Evolutionary conservation across 2,329 filamentous ascomycete genomes (phyloP), one percentile per base, ranked within the genome.

Genomic region (Arthrobotrys iridis): DNA sequence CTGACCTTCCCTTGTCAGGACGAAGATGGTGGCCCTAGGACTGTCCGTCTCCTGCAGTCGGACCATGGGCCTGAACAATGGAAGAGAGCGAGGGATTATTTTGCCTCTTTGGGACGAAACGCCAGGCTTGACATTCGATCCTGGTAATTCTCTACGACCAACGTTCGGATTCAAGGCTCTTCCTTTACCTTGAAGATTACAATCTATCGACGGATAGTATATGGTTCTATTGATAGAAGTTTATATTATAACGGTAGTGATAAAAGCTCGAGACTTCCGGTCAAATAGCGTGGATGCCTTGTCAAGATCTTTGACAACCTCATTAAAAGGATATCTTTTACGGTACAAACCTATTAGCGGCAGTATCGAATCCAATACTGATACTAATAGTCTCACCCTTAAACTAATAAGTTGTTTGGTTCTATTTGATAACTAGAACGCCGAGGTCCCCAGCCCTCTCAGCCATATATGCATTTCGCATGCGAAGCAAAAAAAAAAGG

Each of bases 71-170:
- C 52, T 33, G 45, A 55, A 62, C 13, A 11, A 35, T 57, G 26
- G 48, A 55, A 24, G 65, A 26, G 64, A 55, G 37, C 46, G 18
- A 37, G 62, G 65, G 65, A 70, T 52, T 2, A 33, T 59, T 70
- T 70, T 70, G 30, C 65, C 65, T 45, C 58, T 52, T 70, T 48
- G 43, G 52, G 65, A 28, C 24, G 52, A 22, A 28, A 33, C 13
- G 30, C 65, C 62, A 70, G 65, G 65, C 65, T 70, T 70, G 45
- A 55, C 65, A 60, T 70, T 70, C 33, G 33, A 70, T 70, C 64
- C 64, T 68, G 64, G 52, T 59, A 68, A 68, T 50, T 60, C 52
- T 52, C 64, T 52, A 50, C 46, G 64, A 68, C 60, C 50, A 30
- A 59, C 45, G 24, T 55, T 6, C 22, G n/a, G 50, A 48, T 58